A percentile compares a stretch with the other conserved stretches of the same genome.
phyloP scores from a whole-genome alignment of 2,329 filamentous ascomycete genomes.

The Trichoderma oligosporum region DNA sequence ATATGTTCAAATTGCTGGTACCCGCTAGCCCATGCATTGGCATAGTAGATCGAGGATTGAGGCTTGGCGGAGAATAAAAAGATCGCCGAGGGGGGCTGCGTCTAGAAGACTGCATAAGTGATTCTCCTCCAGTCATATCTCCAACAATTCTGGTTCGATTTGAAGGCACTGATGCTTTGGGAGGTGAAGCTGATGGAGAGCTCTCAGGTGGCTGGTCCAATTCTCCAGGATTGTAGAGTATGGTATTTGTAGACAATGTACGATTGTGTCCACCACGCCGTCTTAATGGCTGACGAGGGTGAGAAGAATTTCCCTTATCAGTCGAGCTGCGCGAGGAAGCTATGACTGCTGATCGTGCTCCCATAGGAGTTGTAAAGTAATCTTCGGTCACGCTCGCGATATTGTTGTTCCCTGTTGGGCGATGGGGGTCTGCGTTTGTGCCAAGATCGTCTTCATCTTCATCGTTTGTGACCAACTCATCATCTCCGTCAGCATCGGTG shows the following conservation, averaged over 20 bases:
- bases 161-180: slow-evolving; percentile 29
- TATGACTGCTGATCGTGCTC: slow-evolving; percentile 39
- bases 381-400: slow-evolving; percentile 38
- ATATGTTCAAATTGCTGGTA: slow-evolving; percentile 36
- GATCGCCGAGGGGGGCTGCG: slow-evolving; percentile 47
- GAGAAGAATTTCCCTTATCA: slow-evolving; percentile 32
- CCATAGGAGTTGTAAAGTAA: slow-evolving; percentile 53
- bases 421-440: slow-evolving; percentile 39
- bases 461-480: slow-evolving; percentile 80
- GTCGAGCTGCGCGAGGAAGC: slow-evolving; percentile 35
- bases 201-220: slow-evolving; percentile 34
- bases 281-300: slow-evolving; percentile 32
- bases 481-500: slow-evolving; percentile 83
- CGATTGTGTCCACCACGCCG: slow-evolving; percentile 58
- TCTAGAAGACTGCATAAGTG: slow-evolving; percentile 36
- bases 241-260: slow-evolving; percentile 76
- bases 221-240: slow-evolving; percentile 71
- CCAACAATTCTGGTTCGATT: slow-evolving; percentile 28
- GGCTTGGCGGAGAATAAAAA: slow-evolving; percentile 40
- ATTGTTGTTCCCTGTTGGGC: slow-evolving; percentile 31
- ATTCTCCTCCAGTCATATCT: slow-evolving; percentile 31
- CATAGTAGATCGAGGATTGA: slow-evolving; percentile 52
- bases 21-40: slow-evolving; percentile 38
- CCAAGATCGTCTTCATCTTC: slow-evolving; percentile 60
- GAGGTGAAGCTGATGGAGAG: slow-evolving; percentile 44